Base-by-base conservation (phyloP, 306 rosid genomes). In the Senna tora region DNA sequence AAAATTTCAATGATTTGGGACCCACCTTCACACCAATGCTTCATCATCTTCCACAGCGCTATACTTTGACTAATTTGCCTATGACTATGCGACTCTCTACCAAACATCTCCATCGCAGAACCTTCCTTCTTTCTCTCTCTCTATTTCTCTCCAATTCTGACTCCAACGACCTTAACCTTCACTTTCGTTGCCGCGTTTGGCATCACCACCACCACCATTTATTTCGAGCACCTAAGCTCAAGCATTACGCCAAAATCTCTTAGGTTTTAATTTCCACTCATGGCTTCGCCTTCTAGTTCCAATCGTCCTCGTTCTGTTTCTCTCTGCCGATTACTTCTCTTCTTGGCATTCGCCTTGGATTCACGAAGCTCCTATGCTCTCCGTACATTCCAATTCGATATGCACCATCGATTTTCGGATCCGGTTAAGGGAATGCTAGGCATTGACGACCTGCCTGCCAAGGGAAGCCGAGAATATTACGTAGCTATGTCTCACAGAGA, bases 381-480 rank as follows among this genome's bases (percentile, higher is more conserved):
- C 0, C 79, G 87, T 3, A 51, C 82, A 4, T 84, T 87, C 54
- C 90, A 85, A 7, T 87, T 87, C 61, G 85, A 73, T 43, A 69
- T 94, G 19, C 89, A 91, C 64, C 96, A 94, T 74, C 58, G 87
- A 9, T 83, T 75, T 47, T 91, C 97, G 7, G 93, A 91, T 83
- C 84, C 80, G 10, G 82, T 94, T 15, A 79, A 69, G 72, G 86
- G 54, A 20, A 36, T 91, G 77, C 55, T 91, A 8, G 86, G 85
- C 32, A 17, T 55, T 17, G 73, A 74, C 41, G 82, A 72, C 10
- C 22, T 85, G 2, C 97, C 97, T 4, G 77, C n/a, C 20, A 86
- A 82, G 67, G 93, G 97, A 2, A 87, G 71, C 36, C 72, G 81
- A 15, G 86, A 46, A 10, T 91, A 94, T 65, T 91, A 86, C 55